Evolutionary conservation across 2,329 filamentous ascomycete species (phyloP), one percentile per base, ranked within the genome.

Genomic region (Colletotrichum tropicicola): DNA sequence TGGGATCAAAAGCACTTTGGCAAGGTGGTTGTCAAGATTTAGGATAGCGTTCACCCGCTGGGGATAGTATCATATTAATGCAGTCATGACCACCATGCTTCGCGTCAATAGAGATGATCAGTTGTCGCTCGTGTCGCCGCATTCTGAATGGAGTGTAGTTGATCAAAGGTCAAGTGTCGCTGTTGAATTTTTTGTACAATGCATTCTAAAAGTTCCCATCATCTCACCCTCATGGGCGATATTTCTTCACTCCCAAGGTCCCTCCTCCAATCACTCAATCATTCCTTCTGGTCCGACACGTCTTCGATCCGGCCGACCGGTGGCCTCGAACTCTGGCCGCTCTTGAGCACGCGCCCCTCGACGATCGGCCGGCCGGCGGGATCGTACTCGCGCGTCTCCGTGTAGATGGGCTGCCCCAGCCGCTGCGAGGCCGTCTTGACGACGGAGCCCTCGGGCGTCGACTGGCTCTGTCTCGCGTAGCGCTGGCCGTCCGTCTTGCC

Each of bases 1-100:
- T 59, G 59, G 55, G 55, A 65, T 3, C 54, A 65, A 28, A 51
- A 59, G 44, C 59, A 59, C 32, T 56, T 67, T 51, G 65, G 65
- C 25, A 67, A 67, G 49, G 59, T 67, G 6, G 54, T 57, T 4
- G 39, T 68, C 52, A 57, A 66, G 32, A 54, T 66, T 19, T 66
- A 54, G 28, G n/a, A 21, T 8, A 5, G 9, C 15, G 4, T 7
- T 17, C 17, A 5, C 9, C 9, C 15, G 9, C 37, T 17, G 6
- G 37, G 51, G 35, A 39, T 23, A 6, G 12, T 9, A 10, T 13
- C 1, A 28, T 21, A 51, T 44, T 59, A 59, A 59, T 63, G 59
- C 28, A 59, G 37, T 52, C 2, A 59, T 45, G 54, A 59, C 17
- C 23, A 23, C 13, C 8, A n/a, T n/a, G n/a, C n/a, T n/a, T 35